Evolutionary conservation across 805 yeast species (phyloP).

Genomic region (Teunomyces atbi): DNA sequence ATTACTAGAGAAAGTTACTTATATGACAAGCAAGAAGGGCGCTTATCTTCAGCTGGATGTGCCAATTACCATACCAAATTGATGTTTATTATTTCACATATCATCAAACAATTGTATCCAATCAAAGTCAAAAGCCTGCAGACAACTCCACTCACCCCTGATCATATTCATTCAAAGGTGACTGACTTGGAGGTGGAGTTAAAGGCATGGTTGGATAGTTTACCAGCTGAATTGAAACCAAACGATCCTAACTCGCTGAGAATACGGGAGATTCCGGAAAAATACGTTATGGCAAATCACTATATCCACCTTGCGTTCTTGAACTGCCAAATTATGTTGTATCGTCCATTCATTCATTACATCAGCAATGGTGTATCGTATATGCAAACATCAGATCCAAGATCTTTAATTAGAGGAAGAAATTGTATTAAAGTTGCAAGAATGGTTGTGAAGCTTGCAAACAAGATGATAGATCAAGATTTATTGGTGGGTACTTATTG

Average conservation of each 20-base stretch:
- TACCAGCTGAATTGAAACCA: slow-evolving; percentile 72
- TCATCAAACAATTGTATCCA: slow-evolving; percentile 74
- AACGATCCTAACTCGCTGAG: slow-evolving; percentile 51
- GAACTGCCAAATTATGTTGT: slow-evolving; percentile 76
- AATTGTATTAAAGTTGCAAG: slow-evolving; percentile 84
- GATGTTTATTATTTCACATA: slow-evolving; percentile 66
- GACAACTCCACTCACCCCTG: slow-evolving; percentile 22
- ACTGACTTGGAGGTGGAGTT: slow-evolving; percentile 66
- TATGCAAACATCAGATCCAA: slow-evolving; percentile 45
- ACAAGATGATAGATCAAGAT: slow-evolving; percentile 71
- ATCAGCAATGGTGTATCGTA: slow-evolving; percentile 50
- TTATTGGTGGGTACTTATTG: slow-evolving; percentile 83
- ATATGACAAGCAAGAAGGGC: slow-evolving; percentile 45
- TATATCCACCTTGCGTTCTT: slow-evolving; percentile 68
- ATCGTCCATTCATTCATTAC: slow-evolving; percentile 86
- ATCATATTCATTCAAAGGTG: slow-evolving; percentile 45
- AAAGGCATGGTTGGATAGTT: slow-evolving; percentile 64
- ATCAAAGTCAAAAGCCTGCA: slow-evolving; percentile 44
- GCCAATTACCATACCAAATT: slow-evolving; percentile 83
- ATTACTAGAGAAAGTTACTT: slow-evolving; percentile 65
- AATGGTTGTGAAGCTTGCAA: slow-evolving; percentile 75
- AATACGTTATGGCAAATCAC: slow-evolving; percentile 71
- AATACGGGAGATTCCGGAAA: slow-evolving; percentile 39
- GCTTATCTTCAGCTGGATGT: slow-evolving; percentile 69
- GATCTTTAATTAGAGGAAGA: slow-evolving; percentile 70